phyloP scores from a whole-genome alignment of 2,329 filamentous ascomycete genomes.

The Diaporthe citri region DNA sequence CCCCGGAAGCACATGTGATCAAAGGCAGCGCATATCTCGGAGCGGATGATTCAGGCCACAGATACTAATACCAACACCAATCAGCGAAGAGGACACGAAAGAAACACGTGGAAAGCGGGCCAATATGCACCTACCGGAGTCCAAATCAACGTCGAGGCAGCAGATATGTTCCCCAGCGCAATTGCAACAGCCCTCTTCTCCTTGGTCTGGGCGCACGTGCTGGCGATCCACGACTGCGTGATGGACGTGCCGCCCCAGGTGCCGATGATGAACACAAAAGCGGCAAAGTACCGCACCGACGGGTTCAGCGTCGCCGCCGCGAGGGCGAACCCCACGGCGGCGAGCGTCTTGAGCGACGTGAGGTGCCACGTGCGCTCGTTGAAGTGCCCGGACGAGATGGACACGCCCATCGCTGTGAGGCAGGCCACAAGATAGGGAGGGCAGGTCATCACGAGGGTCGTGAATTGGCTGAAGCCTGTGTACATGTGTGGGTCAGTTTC shows the following conservation, averaged over 20 bases:
- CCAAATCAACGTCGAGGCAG: constrained; percentile 14
- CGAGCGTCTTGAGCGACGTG: constrained; percentile 55
- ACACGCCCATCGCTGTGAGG: constrained; percentile 52
- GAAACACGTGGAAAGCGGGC: background rate
- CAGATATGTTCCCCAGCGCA: constrained; percentile 42
- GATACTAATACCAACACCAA: background rate
- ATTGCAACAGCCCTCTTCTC: constrained; percentile 61
- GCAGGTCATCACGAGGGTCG: constrained; percentile 61
- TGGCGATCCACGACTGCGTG: constrained; percentile 57
- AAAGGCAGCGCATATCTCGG: constrained; percentile 25
- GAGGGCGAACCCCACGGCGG: constrained; percentile 54
- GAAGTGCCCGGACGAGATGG: constrained; percentile 57
- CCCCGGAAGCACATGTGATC: background rate
- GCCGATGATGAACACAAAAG: constrained; percentile 54
- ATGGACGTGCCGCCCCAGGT: constrained; percentile 58
- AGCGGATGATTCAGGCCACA: constrained; percentile 8
- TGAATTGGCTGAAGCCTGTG: constrained; percentile 54
- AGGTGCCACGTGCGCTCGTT: constrained; percentile 64
- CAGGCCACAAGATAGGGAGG: constrained; percentile 59
- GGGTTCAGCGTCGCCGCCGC: constrained; percentile 46
- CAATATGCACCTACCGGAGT: background rate
- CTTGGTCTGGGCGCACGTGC: constrained; percentile 57
- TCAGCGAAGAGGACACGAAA: background rate
- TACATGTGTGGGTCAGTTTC: background rate
- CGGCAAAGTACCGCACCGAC: constrained; percentile 46